phyloP scores from a whole-genome alignment of 176 grass and related monocot genomes.

The Eragrostis curvula region DNA sequence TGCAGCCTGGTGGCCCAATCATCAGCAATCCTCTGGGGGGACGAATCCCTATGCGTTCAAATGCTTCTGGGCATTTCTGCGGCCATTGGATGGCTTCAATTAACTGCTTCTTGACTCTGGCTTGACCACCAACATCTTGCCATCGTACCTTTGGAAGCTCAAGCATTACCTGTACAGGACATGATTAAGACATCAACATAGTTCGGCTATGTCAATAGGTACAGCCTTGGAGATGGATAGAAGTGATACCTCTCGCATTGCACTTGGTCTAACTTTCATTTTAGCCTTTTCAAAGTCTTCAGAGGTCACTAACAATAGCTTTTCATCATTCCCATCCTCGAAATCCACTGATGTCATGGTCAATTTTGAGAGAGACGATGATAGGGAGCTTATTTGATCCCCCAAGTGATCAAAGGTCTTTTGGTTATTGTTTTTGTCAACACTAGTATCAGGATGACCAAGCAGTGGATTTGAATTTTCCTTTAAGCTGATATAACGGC shows the following conservation, averaged over 20 bases:
- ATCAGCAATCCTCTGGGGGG: conserved; percentile 81
- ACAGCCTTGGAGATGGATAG: background rate
- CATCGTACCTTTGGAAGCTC: conserved; percentile 86
- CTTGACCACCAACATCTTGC: conserved; percentile 94
- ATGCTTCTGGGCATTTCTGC: conserved; percentile 73
- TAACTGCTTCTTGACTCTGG: conserved; percentile 76
- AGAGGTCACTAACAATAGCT: conserved; percentile 47
- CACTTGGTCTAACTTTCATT: conserved; percentile 88
- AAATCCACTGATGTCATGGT: conserved; percentile 47
- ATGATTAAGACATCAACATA: conserved; percentile 28
- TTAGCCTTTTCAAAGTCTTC: conserved; percentile 90
- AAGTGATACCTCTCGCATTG: conserved; percentile 90
- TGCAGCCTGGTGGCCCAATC: conserved; percentile 96
- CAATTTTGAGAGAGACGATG: conserved; percentile 66
- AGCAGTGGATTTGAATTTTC: conserved; percentile 28
- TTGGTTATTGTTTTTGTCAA: conserved; percentile 3
- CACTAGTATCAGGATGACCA: conserved; percentile 25
- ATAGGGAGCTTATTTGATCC: conserved; percentile 48
- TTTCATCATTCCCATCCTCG: conserved; percentile 37
- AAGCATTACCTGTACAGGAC: conserved; percentile 67
- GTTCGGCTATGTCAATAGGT: background rate
- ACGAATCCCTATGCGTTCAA: conserved; percentile 62
- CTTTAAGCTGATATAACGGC: conserved; percentile 59
- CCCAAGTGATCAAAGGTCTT: conserved; percentile 38
- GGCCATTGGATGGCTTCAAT: conserved; percentile 85